These are phyloP conservation scores for Cutaneotrichosporon dermatis DNA, from an alignment of 1,284 basidiomycete species.

Conservation along the genomic window DNA sequence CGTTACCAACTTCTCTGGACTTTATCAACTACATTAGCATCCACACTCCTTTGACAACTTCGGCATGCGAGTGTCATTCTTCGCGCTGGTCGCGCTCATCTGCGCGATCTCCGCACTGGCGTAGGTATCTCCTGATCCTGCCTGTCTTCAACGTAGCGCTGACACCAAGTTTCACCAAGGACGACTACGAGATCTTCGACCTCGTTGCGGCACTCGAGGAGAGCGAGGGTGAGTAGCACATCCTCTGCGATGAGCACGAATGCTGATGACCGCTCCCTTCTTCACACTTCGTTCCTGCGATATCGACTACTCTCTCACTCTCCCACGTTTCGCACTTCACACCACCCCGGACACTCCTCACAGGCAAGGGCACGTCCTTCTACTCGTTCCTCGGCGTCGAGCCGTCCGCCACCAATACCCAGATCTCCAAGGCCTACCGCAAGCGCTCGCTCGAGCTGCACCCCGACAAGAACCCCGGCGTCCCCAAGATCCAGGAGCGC, in stretches of 20 bases:
- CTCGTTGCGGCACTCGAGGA: constrained; percentile 77
- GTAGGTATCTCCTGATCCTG: background rate
- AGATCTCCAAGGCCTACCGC: constrained; percentile 81
- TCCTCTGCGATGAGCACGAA: no score
- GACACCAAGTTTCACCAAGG: constrained; percentile 52
- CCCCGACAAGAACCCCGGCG: constrained; percentile 85
- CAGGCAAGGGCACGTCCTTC: constrained; percentile 79
- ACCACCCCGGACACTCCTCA: background rate
- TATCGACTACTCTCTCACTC: no score
- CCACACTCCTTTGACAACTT: background rate
- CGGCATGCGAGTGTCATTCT: constrained; percentile 11
- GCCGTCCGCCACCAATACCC: constrained; percentile 61
- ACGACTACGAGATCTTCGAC: constrained; percentile 94
- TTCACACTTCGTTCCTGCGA: no score
- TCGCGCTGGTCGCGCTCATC: constrained; percentile 13
- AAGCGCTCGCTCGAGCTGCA: constrained; percentile 82
- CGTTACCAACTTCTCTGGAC: background rate
- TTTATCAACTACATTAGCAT: background rate
- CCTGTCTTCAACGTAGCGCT: background rate
- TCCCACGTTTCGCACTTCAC: no score
- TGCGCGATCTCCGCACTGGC: constrained; percentile 9
- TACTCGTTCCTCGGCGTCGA: constrained; percentile 78
- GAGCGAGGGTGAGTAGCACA: constrained; percentile 61
- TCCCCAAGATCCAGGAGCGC: constrained; percentile 73
- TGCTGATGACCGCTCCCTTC: no score